Evolutionary conservation across 2,329 filamentous ascomycete genomes (phyloP), one percentile per base, ranked within the genome.

Genomic region (Diaporthe sp.): DNA sequence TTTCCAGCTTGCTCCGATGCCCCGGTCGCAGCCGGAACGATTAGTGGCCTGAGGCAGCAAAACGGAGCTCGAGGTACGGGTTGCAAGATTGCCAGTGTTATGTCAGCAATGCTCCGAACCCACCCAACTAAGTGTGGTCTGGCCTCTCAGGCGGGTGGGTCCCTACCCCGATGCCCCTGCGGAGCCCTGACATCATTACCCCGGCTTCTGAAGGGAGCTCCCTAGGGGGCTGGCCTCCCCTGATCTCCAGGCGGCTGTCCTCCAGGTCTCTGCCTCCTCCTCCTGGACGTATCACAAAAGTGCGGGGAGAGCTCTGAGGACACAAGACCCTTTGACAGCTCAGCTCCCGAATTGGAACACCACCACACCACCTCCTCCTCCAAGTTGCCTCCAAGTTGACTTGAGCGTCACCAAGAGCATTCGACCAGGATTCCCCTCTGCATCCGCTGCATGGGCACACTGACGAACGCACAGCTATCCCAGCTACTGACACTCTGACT

Each of bases 1-100:
- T 82, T 81, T 81, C 77, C 77, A 77, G 72, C 76, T 77, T 77
- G 75, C 75, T 61, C 35, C 54, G 38, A 58, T 25, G 58, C 50
- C 68, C 71, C 69, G 72, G 68, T 42, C 35, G 72, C 57, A 47
- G 68, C 73, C 72, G 72, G 45, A 42, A 61, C 42, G 17, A 25
- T 15, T 52, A n/a, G 19, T 55, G 28, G 76, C 76, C 76, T 76
- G 76, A 77, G 76, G 76, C 76, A 76, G 15, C 22, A 35, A 64
- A 13, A 17, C 1, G 17, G n/a, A n/a, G n/a, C n/a, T n/a, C n/a
- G n/a, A 19, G 3, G 7, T 50, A 13, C 40, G 5, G 15, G 1
- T 19, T n/a, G 15, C 28, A 4, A 10, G 9, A 10, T 15, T n/a
- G 33, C 15, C n/a, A 22, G 47, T 30, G n/a, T 72, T 76, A 76